Evolutionary conservation across 2,329 filamentous ascomycete species (phyloP).

Genomic region (Alternaria metachromatica): DNA sequence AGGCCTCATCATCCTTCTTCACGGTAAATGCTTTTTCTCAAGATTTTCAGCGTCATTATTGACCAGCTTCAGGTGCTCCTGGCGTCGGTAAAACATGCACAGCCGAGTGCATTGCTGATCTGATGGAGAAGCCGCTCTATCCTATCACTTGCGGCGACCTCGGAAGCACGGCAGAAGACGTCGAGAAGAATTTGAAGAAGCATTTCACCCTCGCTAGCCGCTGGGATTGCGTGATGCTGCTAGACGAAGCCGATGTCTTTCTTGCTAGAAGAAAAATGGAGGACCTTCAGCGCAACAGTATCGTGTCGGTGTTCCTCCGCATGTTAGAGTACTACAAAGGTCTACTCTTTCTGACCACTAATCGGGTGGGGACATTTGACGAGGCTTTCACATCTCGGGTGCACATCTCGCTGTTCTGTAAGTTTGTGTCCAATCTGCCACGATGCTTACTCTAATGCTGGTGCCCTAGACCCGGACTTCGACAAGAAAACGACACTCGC

Average conservation of each 20-base stretch:
- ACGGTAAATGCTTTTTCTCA: background rate
- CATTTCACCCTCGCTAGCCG: conserved; percentile 22
- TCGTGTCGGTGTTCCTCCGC: conserved; percentile 38
- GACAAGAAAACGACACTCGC: background rate
- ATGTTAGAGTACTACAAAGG: conserved; percentile 53
- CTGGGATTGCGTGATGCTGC: conserved; percentile 59
- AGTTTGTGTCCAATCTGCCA: background rate
- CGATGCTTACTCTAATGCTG: background rate
- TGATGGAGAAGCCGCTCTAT: conserved; percentile 24
- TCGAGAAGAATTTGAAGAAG: conserved; percentile 6
- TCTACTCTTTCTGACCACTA: conserved; percentile 53
- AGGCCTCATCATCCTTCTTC: background rate
- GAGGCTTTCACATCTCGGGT: conserved; percentile 46
- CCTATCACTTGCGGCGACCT: conserved; percentile 22
- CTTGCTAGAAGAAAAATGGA: conserved; percentile 45
- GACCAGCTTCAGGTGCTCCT: background rate
- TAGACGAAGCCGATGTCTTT: conserved; percentile 10
- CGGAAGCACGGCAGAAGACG: background rate
- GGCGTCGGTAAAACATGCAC: background rate
- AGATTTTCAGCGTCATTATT: no score
- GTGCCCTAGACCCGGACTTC: background rate
- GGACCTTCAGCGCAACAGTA: conserved; percentile 22
- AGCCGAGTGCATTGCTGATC: conserved; percentile 11
- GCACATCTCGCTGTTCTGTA: conserved; percentile 50
- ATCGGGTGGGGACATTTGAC: conserved; percentile 49